These are phyloP conservation scores for Apostasia ramifera DNA, from an alignment of 106 monocot genomes.

Conservation along the genomic window DNA sequence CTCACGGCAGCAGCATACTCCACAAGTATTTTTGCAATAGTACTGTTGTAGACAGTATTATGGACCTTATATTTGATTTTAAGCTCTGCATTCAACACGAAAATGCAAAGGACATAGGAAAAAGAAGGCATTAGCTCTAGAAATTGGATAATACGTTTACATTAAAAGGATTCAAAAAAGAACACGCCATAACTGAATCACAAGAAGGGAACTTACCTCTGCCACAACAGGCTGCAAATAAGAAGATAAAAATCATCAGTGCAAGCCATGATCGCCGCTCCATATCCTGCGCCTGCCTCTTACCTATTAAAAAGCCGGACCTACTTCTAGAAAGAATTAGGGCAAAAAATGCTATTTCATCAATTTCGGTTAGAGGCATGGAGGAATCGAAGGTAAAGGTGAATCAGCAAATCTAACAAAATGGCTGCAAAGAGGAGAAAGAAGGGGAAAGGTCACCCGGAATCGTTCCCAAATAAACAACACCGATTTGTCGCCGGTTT, in stretches of 20 bases:
- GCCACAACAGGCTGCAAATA: neutral
- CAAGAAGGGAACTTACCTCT: neutral
- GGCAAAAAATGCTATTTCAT: too few relatives aligned
- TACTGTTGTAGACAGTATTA: constrained; percentile 54
- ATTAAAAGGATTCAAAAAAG: too few relatives aligned
- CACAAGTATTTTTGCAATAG: constrained; percentile 76
- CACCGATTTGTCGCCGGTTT: too few relatives aligned
- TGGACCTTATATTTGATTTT: constrained; percentile 29
- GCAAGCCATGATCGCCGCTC: constrained; percentile 1
- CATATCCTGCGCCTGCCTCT: neutral
- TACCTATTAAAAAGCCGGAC: neutral
- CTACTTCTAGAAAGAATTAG: too few relatives aligned
- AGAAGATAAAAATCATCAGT: neutral
- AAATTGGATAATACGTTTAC: neutral
- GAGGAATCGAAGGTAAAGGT: too few relatives aligned
- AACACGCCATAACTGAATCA: too few relatives aligned
- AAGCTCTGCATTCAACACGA: constrained; percentile 29
- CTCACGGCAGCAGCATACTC: constrained; percentile 85
- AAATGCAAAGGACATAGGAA: neutral
- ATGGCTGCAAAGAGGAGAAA: too few relatives aligned
- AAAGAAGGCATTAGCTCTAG: neutral
- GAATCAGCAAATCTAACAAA: too few relatives aligned
- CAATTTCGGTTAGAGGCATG: too few relatives aligned
- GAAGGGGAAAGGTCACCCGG: too few relatives aligned
- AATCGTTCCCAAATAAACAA: too few relatives aligned